Evolutionary conservation across 139 green algal species (phyloP), one percentile per base, ranked within the genome.

Genomic region (Prasinococcaceae sp.): DNA sequence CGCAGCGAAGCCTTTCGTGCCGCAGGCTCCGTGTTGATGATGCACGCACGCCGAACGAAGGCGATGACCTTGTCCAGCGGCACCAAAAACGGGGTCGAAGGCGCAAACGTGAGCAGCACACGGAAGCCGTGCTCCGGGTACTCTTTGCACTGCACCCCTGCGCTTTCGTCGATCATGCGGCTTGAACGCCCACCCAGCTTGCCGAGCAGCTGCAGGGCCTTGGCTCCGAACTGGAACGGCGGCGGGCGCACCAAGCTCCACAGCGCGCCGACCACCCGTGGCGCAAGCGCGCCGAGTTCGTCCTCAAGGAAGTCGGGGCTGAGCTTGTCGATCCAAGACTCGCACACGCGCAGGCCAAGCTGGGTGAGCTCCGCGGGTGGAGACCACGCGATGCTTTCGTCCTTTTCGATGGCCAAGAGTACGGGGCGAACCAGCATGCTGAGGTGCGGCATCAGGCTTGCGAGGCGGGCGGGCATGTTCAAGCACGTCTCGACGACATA

Each of bases 101-200:
- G 81, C 46, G 79, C 64, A 62, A 98, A 97, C 33, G 78, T 92
- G 23, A 98, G 77, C 53, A 98, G 92, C 30, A 94, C 63, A 33
- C 90, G 78, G 49, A 98, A 73, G 24, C 85, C 90, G 59, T 95
- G 83, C 69, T 98, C 90, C 0, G 88, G 84, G 54, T 94, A 94
- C 47, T 83, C 66, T 38, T 84, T 84, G 55, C 73, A 83, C 12
- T 92, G 84, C 9, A 94, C 69, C 8, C 71, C 65, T 35, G 76
- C 50, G 2, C 76, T 76, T 0, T 84, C 76, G 4, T 61, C 55
- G 5, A 95, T 66, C 58, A 84, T 93, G 37, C 83, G 73, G 14
- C 90, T 76, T 61, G 86, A 90, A 30, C 88, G 74, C 6, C 89
- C 90, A 20, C 90, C 89, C 48, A 98, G 78, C 69, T 98, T 98